Evolutionary conservation across 129 eudicot species (phyloP), one percentile per base, ranked within the genome.

Genomic region (Flaveria bidentis): DNA sequence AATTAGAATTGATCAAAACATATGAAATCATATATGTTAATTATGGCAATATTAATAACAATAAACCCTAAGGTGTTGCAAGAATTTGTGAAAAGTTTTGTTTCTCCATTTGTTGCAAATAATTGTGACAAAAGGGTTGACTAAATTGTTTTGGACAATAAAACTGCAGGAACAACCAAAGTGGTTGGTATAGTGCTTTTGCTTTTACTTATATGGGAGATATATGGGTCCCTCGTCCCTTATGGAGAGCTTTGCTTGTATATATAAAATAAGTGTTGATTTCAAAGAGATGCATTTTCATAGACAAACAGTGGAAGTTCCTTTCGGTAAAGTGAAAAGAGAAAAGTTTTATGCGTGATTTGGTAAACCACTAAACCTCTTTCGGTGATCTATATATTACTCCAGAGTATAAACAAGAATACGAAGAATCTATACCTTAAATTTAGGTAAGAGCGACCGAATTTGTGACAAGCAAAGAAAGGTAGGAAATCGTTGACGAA

Each of bases 141-240:
- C 65, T 23, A 58, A 58, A 22, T 22, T 58, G 45, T 62, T 28
- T 28, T 62, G 11, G 44, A 62, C 20, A 3, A 11, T 10, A 28
- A 62, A 62, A 62, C 41, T 36, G 41, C 18, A 62, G 44, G 45
- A 30, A 30, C 44, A 62, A 26, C 20, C 68, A 28, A 14, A 62
- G 68, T 62, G 68, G 45, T 62, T 62, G 45, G 68, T 33, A 3
- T 62, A 26, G 69, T 63, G 69, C 13, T 63, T 63, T 63, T 63
- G 22, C 69, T 63, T 63, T 63, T 63, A 14, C 69, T 63, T 33
- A 63, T 28, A 28, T 63, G 45, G 46, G 69, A 61, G 67, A 61
- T 23, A 28, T 61, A 61, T 61, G 67, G 69, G 69, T 63, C 69
- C 69, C 69, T 63, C 44, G 9, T 62, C 45, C 44, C 45, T 30